Conservation (phyloP, 2,329 filamentous ascomycete species). For the Pezicula neosporulosa region DNA sequence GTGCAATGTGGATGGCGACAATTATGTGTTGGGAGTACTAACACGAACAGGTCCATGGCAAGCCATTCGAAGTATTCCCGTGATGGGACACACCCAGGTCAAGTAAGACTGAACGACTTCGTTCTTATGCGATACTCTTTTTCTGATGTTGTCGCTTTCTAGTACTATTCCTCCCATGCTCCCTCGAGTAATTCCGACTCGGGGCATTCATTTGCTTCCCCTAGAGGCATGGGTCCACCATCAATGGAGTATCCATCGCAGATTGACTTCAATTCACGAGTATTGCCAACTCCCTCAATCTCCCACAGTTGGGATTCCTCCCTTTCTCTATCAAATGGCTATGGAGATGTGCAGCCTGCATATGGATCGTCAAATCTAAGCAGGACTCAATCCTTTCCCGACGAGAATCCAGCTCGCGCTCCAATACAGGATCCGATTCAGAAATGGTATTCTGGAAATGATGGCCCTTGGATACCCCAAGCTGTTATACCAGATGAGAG, state of each 20-base stretch:
- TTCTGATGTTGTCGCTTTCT: constrained; percentile 9
- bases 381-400: constrained; percentile 14
- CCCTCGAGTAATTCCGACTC: constrained; percentile 17
- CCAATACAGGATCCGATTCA: constrained; percentile 22
- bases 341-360: constrained; percentile 14
- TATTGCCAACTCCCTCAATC: constrained; percentile 22
- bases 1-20: background rate
- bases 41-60: constrained; percentile 15
- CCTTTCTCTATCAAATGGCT: constrained; percentile 10
- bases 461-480: constrained; percentile 42
- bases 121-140: constrained; percentile 12
- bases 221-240: constrained; percentile 24
- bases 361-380: constrained; percentile 16
- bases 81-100: constrained; percentile 13
- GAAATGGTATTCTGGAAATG: constrained; percentile 34
- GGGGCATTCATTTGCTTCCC: constrained; percentile 16
- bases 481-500: constrained; percentile 22
- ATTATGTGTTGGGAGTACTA: background rate
- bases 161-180: constrained; percentile 20
- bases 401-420: constrained; percentile 15
- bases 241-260: constrained; percentile 22
- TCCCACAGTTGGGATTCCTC: constrained; percentile 17
- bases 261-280: constrained; percentile 25
- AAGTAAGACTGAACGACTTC: constrained; percentile 16
- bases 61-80: constrained; percentile 19